Evolutionary conservation across 371 early-diverging fungal genomes (phyloP), one percentile per base, ranked within the genome.

Genomic region (Rhizopus stolonifer): DNA sequence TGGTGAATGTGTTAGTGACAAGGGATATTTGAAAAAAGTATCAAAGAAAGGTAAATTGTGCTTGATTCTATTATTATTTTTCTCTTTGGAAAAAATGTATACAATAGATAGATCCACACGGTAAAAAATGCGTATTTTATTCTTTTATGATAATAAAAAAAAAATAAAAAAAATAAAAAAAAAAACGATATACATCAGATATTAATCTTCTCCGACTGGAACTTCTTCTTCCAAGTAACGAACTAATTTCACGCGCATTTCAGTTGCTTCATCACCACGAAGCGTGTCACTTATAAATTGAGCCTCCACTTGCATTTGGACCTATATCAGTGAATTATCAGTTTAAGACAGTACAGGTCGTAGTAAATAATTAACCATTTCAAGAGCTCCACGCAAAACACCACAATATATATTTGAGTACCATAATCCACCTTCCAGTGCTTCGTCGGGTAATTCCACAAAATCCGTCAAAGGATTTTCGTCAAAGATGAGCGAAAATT

Each of bases 381-480:
- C 98, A 50, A 98, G 72, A 5, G 95, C 91, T 11, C 97, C 99
- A 7, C 96, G 83, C 46, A 98, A 61, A 11, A 98, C 92, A 5
- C 98, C 99, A 61, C 94, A 93, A 44, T 95, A 80, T 24, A 96
- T 84, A 59, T 98, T 98, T 14, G 94, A 93, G 67, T 95, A 98
- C 93, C 93, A 96, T 56, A 98, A 74, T 22, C 90, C 93, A 14
- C 84, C 88, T 42, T 81, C 70, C n/a, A 85, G 60, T 0, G 91
- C 91, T 58, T 91, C 91, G 18, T 80, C 80, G 10, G 91, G 88
- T 49, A 91, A 67, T 58, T 92, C 90, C 38, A 90, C 91, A 73
- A 85, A 95, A 63, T 97, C 98, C 48, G 94, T 84, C 52, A 98
- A 70, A 9, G 98, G 98, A 61, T 98, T 97, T 33, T 97, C 96